phyloP scores from a whole-genome alignment of 805 yeast species.

The Schwanniomyces polymorphus region DNA sequence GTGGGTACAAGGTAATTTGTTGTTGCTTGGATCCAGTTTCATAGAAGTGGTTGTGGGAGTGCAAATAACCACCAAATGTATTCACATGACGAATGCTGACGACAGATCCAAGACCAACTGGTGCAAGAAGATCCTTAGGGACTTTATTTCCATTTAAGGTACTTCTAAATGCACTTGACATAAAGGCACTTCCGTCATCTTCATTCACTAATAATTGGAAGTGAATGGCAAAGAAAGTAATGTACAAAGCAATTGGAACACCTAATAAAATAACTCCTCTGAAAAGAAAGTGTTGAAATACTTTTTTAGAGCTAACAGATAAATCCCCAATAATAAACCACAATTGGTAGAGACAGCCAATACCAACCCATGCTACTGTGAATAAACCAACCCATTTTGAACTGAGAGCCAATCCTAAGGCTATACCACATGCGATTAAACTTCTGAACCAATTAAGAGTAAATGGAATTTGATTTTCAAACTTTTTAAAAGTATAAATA shows the following conservation, averaged over 20 bases:
- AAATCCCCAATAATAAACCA: conserved; percentile 79
- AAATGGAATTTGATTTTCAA: conserved; percentile 66
- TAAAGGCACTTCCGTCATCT: conserved; percentile 72
- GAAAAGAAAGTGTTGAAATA: conserved; percentile 46
- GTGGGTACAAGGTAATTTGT: conserved; percentile 79
- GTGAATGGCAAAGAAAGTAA: conserved; percentile 62
- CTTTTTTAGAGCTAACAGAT: conserved; percentile 42
- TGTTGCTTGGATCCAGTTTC: conserved; percentile 84
- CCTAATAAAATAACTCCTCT: conserved; percentile 58
- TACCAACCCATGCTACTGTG: conserved; percentile 77
- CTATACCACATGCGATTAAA: conserved; percentile 63
- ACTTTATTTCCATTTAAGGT: conserved; percentile 59
- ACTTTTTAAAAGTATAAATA: conserved; percentile 62
- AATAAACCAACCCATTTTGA: conserved; percentile 87
- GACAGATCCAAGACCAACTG: conserved; percentile 72
- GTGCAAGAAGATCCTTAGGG: conserved; percentile 58
- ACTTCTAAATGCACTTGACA: conserved; percentile 71
- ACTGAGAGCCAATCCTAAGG: conserved; percentile 70
- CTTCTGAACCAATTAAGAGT: conserved; percentile 56
- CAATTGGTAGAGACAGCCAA: conserved; percentile 56
- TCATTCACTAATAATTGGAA: conserved; percentile 56
- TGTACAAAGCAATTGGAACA: conserved; percentile 57
- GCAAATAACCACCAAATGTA: conserved; percentile 79
- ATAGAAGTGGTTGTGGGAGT: conserved; percentile 71
- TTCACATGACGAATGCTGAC: conserved; percentile 67